Percentiles rank a stretch among this genome's conserved stretches.
Evolutionary conservation across 2,329 filamentous ascomycete genomes (phyloP).

Genomic region (Phialocephala subalpina): DNA sequence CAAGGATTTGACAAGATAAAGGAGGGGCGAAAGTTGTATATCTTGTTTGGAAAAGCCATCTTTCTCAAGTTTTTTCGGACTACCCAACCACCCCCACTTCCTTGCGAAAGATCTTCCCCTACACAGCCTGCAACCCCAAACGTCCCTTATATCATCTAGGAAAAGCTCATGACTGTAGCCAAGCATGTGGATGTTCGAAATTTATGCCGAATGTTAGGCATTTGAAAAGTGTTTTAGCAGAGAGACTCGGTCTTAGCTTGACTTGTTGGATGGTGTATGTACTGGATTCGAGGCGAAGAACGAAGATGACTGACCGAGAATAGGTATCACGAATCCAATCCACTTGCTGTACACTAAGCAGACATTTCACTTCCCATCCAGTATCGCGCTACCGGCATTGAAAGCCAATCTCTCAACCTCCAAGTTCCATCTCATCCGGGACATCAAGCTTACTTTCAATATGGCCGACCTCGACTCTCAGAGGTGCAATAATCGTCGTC

Average conservation of each 20-base stretch:
- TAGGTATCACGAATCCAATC: not conserved
- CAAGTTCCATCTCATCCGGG: not conserved
- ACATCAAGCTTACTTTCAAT: not conserved
- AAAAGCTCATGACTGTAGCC: not conserved
- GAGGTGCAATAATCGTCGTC: not conserved
- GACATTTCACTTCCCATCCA: not conserved
- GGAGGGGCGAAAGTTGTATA: too few relatives aligned
- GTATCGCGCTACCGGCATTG: not conserved
- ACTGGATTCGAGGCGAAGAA: not conserved
- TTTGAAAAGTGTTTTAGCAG: not conserved
- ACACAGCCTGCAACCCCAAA: not conserved
- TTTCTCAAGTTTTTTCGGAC: too few relatives aligned
- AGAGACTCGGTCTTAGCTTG: not conserved
- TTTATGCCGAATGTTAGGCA: not conserved
- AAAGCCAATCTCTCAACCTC: not conserved
- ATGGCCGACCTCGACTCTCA: not conserved
- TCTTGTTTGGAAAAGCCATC: too few relatives aligned
- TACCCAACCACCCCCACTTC: not conserved
- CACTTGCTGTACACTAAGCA: not conserved
- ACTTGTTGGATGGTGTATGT: conserved; percentile 6
- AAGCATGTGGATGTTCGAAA: not conserved
- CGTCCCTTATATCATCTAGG: not conserved
- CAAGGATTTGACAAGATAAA: too few relatives aligned
- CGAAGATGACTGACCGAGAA: not conserved
- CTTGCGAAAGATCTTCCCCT: not conserved